Percentiles rank a stretch among this genome's conserved stretches.
Conservation (phyloP, 768 basidiomycete species). For the Gloeostereum incarnatum region DNA sequence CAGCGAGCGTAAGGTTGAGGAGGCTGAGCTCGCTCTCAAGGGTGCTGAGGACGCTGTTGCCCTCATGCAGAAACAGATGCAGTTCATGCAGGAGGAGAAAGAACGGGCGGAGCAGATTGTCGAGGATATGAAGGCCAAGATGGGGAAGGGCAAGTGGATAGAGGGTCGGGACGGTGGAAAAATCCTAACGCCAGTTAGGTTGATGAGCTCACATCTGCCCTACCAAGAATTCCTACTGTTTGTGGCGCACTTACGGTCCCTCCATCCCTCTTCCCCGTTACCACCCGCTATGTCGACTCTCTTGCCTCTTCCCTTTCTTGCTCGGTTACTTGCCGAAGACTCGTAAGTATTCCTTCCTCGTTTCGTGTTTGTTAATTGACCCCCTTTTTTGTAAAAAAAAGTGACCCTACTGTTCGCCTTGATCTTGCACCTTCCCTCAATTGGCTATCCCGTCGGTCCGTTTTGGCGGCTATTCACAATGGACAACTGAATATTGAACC, state of each 20-base stretch:
- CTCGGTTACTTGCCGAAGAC: slow-evolving; percentile 71
- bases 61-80: slow-evolving; percentile 81
- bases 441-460: slow-evolving; percentile 85
- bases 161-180: slow-evolving; percentile 27
- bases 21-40: slow-evolving; percentile 68
- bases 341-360: slow-evolving; percentile 49
- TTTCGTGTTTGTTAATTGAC: slow-evolving; percentile 11
- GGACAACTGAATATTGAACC: slow-evolving; percentile 90
- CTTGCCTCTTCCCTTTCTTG: slow-evolving; percentile 70
- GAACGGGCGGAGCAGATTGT: slow-evolving; percentile 48
- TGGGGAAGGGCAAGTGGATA: slow-evolving; percentile 68
- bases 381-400: slow-evolving; percentile 21
- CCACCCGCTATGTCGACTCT: slow-evolving; percentile 67
- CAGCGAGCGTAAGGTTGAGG: slow-evolving; percentile 68
- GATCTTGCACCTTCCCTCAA: slow-evolving; percentile 92
- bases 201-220: slow-evolving; percentile 63
- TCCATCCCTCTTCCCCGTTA: slow-evolving; percentile 52
- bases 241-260: slow-evolving; percentile 61
- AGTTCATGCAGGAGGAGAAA: slow-evolving; percentile 58
- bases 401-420: slow-evolving; percentile 87
- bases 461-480: slow-evolving; percentile 75
- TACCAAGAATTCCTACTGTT: slow-evolving; percentile 79
- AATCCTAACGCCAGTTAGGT: slow-evolving; percentile 25
- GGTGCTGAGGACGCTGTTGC: slow-evolving; percentile 84
- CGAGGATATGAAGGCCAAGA: slow-evolving; percentile 34